Evolutionary conservation across 2,329 filamentous ascomycete genomes (phyloP), one percentile per base, ranked within the genome.

Genomic region (Ceratocystis diversiconidia): DNA sequence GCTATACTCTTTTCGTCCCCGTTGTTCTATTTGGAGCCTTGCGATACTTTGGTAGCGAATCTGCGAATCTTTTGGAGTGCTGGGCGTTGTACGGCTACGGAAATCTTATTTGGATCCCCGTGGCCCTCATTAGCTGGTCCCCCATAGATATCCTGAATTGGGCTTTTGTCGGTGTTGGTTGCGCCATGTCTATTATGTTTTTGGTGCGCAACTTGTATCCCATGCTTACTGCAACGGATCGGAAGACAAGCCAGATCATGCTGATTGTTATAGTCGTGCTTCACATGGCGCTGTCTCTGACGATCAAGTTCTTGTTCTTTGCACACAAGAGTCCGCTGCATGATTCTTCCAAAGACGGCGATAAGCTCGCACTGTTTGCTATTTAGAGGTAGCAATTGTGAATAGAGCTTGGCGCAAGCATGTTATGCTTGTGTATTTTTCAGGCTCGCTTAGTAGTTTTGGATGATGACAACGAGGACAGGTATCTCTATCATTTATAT

Each of bases 251-350:
- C 76, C 95, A 95, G 81, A 81, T 90, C 25, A 77, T 99, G 68
- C 80, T 99, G 67, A 79, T 97, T 63, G 79, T 92, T 25, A 92
- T 99, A 30, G 82, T 97, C 36, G 81, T 83, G 36, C 79, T 97
- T 69, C 94, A 99, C 77, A 86, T 91, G 32, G 94, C 88, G n/a
- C 80, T 99, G 70, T 85, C 92, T 1, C 84, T 97, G 71, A 89
- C 92, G 3, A 97, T 99, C 76, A 97, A 97, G 81, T 87, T 96
- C 67, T 78, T 97, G 32, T 97, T 97, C 82, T 99, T 99, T 76
- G 92, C 91, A 70, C 85, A 89, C 70, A 85, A 82, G 61, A 90
- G 87, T 75, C 83, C 84, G 25, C 62, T 69, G 25, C 55, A 65
- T 6, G 63, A 61, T 6, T 41, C 57, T 22, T 6, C 41, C 22